A percentile compares a stretch with the other conserved stretches of the same genome.
Evolutionary conservation across 2,329 filamentous ascomycete genomes (phyloP).

Genomic region (Ustilaginoidea virens): DNA sequence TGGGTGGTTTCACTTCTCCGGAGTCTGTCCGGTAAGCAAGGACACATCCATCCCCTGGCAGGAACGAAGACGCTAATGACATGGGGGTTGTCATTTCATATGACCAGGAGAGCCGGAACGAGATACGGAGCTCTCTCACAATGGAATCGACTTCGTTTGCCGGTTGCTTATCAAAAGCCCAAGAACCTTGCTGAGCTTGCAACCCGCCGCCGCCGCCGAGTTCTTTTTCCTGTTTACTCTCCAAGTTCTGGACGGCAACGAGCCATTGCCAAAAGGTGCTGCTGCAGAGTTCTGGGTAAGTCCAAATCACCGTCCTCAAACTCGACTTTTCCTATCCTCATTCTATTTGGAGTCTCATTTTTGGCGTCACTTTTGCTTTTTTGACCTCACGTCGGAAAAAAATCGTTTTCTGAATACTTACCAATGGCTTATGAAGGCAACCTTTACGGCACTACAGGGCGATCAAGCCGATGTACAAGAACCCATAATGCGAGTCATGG

Average conservation of each 20-base stretch:
- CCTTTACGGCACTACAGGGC: slow-evolving; percentile 33
- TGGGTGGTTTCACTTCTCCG: slow-evolving; percentile 50
- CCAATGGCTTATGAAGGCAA: slow-evolving; percentile 23
- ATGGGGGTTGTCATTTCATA: no score
- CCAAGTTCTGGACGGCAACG: slow-evolving; percentile 51
- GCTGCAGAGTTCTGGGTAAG: slow-evolving; percentile 63
- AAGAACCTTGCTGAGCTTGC: slow-evolving; percentile 41
- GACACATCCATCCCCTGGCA: no score
- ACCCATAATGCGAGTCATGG: slow-evolving; percentile 32
- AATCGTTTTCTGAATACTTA: no score
- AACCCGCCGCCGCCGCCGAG: slow-evolving; percentile 41
- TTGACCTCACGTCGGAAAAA: no score
- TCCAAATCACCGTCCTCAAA: no score
- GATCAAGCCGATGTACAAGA: slow-evolving; percentile 26
- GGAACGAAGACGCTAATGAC: no score
- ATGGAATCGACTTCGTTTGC: slow-evolving; percentile 56
- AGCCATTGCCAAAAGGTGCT: slow-evolving; percentile 60
- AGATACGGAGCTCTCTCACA: slow-evolving; percentile 58
- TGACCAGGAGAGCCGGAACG: slow-evolving; percentile 44
- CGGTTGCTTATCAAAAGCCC: slow-evolving; percentile 46
- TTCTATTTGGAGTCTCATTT: no score
- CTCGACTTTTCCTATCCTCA: no score
- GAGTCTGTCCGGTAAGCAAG: slow-evolving; percentile 45
- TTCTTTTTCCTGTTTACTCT: slow-evolving; percentile 59
- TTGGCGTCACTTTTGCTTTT: no score